These are phyloP conservation scores for Theobroma cacao DNA, from an alignment of 345 rosid species.

Conservation along the genomic window DNA sequence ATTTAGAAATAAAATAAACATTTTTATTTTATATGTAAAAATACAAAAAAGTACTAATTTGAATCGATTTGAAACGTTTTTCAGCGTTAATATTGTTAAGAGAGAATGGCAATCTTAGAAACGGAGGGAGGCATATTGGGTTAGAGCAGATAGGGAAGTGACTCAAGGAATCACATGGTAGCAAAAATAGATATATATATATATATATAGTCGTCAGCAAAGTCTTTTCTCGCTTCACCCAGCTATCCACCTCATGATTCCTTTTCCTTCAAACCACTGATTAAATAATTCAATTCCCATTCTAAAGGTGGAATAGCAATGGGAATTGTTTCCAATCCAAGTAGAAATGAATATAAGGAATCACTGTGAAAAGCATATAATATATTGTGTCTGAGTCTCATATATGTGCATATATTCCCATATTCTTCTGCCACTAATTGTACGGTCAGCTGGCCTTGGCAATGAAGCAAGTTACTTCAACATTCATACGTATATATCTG, in stretches of 20 bases:
- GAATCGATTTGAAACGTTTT: too few relatives aligned
- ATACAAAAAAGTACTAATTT: too few relatives aligned
- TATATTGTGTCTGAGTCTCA: not conserved
- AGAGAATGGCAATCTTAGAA: too few relatives aligned
- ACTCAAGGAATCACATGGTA: constrained; percentile 4
- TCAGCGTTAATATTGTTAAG: too few relatives aligned
- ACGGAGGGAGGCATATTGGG: not conserved
- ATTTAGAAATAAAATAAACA: too few relatives aligned
- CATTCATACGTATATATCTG: not conserved
- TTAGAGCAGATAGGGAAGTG: not conserved
- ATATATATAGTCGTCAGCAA: not conserved
- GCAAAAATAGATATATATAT: too few relatives aligned
- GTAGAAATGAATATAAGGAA: not conserved
- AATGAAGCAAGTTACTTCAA: not conserved
- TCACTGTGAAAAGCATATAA: not conserved
- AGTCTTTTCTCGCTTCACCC: not conserved
- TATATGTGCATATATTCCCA: not conserved
- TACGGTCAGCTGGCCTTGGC: not conserved
- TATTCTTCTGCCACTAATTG: not conserved
- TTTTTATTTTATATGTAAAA: too few relatives aligned
- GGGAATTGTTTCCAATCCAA: not conserved
- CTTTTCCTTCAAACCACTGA: not conserved
- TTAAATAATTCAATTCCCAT: not conserved
- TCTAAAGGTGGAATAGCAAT: not conserved
- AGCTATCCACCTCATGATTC: not conserved